Conservation (phyloP, 2,329 filamentous ascomycete species). For the Fusarium sambucinum region DNA sequence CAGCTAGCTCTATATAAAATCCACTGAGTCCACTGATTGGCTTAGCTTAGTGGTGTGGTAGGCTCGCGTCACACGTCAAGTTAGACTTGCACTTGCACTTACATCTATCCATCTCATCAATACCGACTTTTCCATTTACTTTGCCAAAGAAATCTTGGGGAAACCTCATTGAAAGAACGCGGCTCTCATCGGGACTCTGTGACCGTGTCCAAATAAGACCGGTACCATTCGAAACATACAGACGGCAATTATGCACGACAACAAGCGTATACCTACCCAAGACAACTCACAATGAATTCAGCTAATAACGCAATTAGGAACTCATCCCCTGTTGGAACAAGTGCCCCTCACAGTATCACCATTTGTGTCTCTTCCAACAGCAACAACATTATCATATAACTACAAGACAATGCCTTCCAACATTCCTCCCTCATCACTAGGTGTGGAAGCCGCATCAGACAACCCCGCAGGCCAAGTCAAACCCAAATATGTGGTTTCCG, state of each 20-base stretch:
- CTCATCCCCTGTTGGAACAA: slow-evolving; percentile 90
- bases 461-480: slow-evolving; percentile 58
- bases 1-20: too few relatives aligned
- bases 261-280: slow-evolving; percentile 51
- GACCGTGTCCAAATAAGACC: background rate
- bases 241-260: slow-evolving; percentile 50
- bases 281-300: background rate
- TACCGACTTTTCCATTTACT: background rate
- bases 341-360: slow-evolving; percentile 94
- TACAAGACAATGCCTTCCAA: slow-evolving; percentile 92
- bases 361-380: slow-evolving; percentile 89
- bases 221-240: background rate
- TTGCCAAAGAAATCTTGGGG: background rate
- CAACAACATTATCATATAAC: slow-evolving; percentile 93
- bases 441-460: slow-evolving; percentile 54
- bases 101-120: slow-evolving; percentile 1
- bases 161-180: background rate
- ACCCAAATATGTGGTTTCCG: slow-evolving; percentile 80
- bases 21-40: background rate
- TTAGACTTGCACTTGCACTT: background rate
- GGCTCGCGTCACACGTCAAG: background rate
- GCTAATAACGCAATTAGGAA: slow-evolving; percentile 62
- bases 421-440: slow-evolving; percentile 68
- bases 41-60: background rate
- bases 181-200: background rate